Conservation (phyloP, 345 rosid genomes). For the Kandelia obovata region DNA sequence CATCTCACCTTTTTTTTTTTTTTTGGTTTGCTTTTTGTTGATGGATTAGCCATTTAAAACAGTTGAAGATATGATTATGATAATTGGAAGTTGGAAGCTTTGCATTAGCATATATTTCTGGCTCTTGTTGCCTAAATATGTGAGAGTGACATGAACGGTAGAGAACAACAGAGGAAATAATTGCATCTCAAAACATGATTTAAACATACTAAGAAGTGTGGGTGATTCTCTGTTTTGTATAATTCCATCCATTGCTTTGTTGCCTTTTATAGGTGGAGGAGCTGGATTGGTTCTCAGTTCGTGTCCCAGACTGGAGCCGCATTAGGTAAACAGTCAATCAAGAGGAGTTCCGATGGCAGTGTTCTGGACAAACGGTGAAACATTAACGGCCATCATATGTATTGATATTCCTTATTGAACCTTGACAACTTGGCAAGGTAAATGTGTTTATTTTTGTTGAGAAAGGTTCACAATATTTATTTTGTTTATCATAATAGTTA, state of each 20-base stretch:
- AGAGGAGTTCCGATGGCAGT: not conserved
- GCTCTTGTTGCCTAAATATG: not conserved
- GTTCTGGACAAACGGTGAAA: not conserved
- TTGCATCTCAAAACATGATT: not conserved
- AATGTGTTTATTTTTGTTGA: no score
- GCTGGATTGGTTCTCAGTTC: not conserved
- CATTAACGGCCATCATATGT: not conserved
- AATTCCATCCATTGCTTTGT: not conserved
- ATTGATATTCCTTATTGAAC: not conserved
- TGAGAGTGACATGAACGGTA: not conserved
- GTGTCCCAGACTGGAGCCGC: not conserved
- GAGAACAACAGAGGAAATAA: not conserved
- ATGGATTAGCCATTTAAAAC: not conserved
- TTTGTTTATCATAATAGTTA: no score
- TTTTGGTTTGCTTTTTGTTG: not conserved
- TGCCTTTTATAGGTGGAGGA: not conserved
- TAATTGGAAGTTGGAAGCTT: not conserved
- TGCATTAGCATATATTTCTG: not conserved
- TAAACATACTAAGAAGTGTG: no score
- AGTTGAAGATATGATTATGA: not conserved
- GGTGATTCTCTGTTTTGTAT: not conserved
- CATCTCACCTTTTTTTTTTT: not conserved
- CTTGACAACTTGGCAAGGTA: no score
- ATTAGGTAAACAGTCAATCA: not conserved
- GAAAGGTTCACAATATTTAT: no score